These are phyloP conservation scores for Sesbania bispinosa DNA, from an alignment of 306 rosid genomes.

Conservation along the genomic window DNA sequence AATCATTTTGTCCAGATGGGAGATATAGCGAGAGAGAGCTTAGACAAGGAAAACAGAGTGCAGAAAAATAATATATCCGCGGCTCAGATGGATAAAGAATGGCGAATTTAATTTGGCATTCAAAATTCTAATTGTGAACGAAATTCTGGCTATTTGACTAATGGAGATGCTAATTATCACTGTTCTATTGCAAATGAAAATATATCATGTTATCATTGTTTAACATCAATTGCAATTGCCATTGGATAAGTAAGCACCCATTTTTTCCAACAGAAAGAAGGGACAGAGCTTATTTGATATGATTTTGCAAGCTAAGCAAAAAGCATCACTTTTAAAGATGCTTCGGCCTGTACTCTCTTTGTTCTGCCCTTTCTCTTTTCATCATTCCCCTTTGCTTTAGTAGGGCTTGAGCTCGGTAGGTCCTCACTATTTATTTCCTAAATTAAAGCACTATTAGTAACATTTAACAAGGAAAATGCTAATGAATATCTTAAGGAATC, in stretches of 20 bases:
- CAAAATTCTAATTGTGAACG: background rate
- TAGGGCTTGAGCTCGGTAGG: background rate
- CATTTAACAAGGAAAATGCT: too few relatives aligned
- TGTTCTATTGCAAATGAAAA: conserved; percentile 17
- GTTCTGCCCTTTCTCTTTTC: conserved; percentile 26
- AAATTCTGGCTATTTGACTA: conserved; percentile 20
- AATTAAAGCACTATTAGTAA: too few relatives aligned
- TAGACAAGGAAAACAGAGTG: background rate
- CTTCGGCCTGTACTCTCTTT: conserved; percentile 22
- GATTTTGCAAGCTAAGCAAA: conserved; percentile 33
- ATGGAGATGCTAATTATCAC: conserved; percentile 21
- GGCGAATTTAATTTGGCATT: background rate
- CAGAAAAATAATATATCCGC: background rate
- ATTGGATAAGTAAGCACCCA: conserved; percentile 19
- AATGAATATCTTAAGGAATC: too few relatives aligned
- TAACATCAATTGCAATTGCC: background rate
- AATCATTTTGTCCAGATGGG: conserved; percentile 19
- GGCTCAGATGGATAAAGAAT: background rate
- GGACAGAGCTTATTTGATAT: conserved; percentile 17
- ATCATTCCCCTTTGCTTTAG: conserved; percentile 6
- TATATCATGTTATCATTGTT: conserved; percentile 18
- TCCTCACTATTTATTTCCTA: conserved; percentile 10
- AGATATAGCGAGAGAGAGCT: background rate
- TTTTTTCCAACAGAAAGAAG: conserved; percentile 1
- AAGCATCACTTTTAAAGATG: conserved; percentile 32